Conservation (phyloP, 345 rosid genomes). For the Boechera divaricarpa region DNA sequence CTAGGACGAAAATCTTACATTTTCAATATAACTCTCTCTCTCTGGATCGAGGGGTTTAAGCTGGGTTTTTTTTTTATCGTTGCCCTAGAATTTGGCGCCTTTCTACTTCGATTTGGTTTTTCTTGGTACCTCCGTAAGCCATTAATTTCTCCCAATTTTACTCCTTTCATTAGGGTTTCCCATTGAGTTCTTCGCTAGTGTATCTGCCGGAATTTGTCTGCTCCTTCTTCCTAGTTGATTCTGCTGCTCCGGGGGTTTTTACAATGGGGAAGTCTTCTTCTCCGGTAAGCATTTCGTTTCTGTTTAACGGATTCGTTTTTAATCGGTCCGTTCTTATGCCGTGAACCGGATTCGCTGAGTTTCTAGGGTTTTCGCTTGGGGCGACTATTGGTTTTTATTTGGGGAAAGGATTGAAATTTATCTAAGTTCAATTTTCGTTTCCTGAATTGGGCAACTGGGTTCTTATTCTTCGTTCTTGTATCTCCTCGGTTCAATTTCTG, state of each 20-base stretch:
- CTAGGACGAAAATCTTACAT: conserved; percentile 21
- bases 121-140: conserved; percentile 22
- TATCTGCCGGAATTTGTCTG: background rate
- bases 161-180: conserved; percentile 28
- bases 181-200: background rate
- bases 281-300: conserved; percentile 37
- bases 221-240: conserved; percentile 13
- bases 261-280: conserved; percentile 39
- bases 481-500: background rate
- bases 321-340: background rate
- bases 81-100: conserved; percentile 36
- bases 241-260: conserved; percentile 20
- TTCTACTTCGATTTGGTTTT: conserved; percentile 22
- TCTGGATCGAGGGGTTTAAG: conserved; percentile 44
- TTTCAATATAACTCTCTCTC: conserved; percentile 17
- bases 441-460: background rate
- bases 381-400: background rate
- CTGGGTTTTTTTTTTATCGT: conserved; percentile 36
- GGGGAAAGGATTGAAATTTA: conserved; percentile 1
- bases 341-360: conserved; percentile 21
- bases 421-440: background rate
- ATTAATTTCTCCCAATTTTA: background rate
- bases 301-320: conserved; percentile 22
- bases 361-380: conserved; percentile 44
- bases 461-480: background rate